phyloP scores from a whole-genome alignment of 306 rosid genomes.

The Ormosia semicastrata region DNA sequence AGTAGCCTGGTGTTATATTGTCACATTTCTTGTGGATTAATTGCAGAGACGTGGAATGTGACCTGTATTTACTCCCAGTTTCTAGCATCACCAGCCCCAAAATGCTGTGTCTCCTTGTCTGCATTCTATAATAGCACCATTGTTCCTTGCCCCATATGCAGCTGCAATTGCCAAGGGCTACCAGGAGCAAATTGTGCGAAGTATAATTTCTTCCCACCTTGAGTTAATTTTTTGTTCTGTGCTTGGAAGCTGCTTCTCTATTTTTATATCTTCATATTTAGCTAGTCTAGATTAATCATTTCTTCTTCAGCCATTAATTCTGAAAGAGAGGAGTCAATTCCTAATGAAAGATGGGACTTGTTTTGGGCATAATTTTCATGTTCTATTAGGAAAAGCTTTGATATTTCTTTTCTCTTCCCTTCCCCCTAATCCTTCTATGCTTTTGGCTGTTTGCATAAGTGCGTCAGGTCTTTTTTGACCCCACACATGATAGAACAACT shows the following conservation, averaged over 20 bases:
- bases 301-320: not conserved
- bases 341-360: not conserved
- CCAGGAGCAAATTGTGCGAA: conserved; percentile 50
- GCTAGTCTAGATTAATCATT: not conserved
- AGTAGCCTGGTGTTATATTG: not conserved
- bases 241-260: not conserved
- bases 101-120: conserved; percentile 79
- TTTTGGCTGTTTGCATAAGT: not conserved
- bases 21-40: conserved; percentile 10
- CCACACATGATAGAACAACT: too few species aligned
- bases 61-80: conserved; percentile 70
- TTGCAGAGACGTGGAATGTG: conserved; percentile 77
- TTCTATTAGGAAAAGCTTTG: not conserved
- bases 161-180: conserved; percentile 71
- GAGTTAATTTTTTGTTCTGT: not conserved
- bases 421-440: too few species aligned
- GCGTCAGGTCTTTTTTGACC: too few species aligned
- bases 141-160: conserved; percentile 72
- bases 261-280: not conserved
- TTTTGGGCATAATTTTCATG: not conserved
- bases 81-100: conserved; percentile 59
- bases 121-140: conserved; percentile 66
- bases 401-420: not conserved
- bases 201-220: conserved; percentile 38
- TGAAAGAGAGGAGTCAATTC: not conserved